These are phyloP conservation scores for Fistulina hepatica DNA, from an alignment of 1,284 basidiomycete genomes.

Conservation along the genomic window DNA sequence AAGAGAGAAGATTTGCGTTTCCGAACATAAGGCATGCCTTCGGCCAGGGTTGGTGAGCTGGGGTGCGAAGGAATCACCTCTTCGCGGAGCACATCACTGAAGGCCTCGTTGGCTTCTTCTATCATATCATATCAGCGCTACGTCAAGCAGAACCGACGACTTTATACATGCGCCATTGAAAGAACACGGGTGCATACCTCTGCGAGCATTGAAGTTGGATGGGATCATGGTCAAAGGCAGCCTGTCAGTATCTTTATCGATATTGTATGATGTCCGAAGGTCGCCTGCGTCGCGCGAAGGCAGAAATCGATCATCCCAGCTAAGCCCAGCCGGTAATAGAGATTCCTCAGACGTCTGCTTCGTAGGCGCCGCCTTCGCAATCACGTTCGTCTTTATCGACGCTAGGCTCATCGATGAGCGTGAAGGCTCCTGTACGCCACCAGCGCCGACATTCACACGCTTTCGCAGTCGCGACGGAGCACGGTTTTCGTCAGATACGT, in stretches of 20 bases:
- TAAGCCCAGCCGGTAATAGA: constrained; percentile 28
- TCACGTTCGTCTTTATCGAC: constrained; percentile 40
- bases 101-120: constrained; percentile 75
- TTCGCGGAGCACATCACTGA: constrained; percentile 48
- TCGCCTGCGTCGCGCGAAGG: constrained; percentile 62
- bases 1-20: no score
- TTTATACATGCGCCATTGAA: no score
- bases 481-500: background rate
- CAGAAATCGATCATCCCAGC: constrained; percentile 69
- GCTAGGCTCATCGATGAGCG: background rate
- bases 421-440: background rate
- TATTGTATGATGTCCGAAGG: constrained; percentile 65
- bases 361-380: constrained; percentile 40
- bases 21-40: no score
- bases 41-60: constrained; percentile 51
- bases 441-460: background rate
- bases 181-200: constrained; percentile 34
- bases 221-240: constrained; percentile 69
- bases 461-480: background rate
- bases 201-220: constrained; percentile 66
- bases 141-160: no score
- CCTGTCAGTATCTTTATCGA: constrained; percentile 59
- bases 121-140: constrained; percentile 3
- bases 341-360: constrained; percentile 49
- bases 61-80: constrained; percentile 36